Evolutionary conservation across 2,329 filamentous ascomycete species (phyloP).

Genomic region (Trichocomaceae sp.): DNA sequence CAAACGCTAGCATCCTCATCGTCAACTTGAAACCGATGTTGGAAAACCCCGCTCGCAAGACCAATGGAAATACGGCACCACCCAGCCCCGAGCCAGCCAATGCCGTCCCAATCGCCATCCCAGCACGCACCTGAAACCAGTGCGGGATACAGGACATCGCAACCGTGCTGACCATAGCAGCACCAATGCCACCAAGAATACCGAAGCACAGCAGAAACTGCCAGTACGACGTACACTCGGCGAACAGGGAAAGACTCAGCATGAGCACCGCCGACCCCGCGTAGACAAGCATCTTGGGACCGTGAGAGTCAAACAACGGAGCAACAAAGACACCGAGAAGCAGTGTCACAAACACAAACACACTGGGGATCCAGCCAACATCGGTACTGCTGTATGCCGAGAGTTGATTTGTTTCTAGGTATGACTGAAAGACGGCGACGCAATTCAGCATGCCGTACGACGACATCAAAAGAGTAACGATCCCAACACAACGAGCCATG

Average conservation of each 20-base stretch:
- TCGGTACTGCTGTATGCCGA: constrained; percentile 37
- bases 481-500: constrained; percentile 33
- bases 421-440: constrained; percentile 45
- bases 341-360: constrained; percentile 43
- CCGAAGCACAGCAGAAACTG: constrained; percentile 43
- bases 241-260: constrained; percentile 40
- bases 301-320: constrained; percentile 46
- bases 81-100: constrained; percentile 36
- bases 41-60: constrained; percentile 29
- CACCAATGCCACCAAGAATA: constrained; percentile 31
- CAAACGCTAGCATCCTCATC: constrained; percentile 32
- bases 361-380: constrained; percentile 46
- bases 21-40: constrained; percentile 35
- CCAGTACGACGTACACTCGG: constrained; percentile 44
- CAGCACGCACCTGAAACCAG: constrained; percentile 36
- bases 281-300: constrained; percentile 38
- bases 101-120: constrained; percentile 35
- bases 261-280: constrained; percentile 35
- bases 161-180: constrained; percentile 34
- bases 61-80: constrained; percentile 33
- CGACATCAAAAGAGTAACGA: constrained; percentile 34
- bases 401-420: constrained; percentile 43
- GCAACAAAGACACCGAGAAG: constrained; percentile 44
- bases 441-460: constrained; percentile 46
- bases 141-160: constrained; percentile 35